phyloP scores from a whole-genome alignment of 73 alveolate genomes.

The Tetrahymena thermophila region DNA sequence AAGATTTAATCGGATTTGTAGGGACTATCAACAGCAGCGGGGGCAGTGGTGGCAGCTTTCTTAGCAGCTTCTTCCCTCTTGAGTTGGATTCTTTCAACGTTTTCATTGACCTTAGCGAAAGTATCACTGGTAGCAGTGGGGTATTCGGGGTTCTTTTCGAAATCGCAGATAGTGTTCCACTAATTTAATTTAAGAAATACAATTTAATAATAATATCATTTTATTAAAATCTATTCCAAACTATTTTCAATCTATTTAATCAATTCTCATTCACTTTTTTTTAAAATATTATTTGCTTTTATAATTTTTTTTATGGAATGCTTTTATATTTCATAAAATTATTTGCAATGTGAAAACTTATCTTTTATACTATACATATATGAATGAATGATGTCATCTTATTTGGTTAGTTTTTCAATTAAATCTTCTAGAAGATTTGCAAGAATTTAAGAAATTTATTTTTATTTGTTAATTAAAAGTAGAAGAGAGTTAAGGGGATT shows the following conservation, averaged over 20 bases:
- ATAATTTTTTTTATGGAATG: too few relatives aligned
- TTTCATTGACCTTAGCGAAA: constrained; percentile 18
- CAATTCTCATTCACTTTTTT: neutral
- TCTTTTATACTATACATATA: neutral
- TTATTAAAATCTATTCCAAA: too few relatives aligned
- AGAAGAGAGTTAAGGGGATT: neutral
- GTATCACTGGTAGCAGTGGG: constrained; percentile 31
- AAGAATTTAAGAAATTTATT: neutral
- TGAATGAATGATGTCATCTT: neutral
- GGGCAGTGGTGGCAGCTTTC: neutral
- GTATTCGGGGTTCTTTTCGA: constrained; percentile 12
- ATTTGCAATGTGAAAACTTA: neutral
- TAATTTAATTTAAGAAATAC: neutral
- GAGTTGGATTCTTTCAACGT: constrained; percentile 12
- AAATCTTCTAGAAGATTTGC: neutral
- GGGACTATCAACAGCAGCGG: neutral
- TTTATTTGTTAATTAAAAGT: neutral
- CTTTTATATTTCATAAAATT: too few relatives aligned
- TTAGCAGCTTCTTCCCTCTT: constrained; percentile 4
- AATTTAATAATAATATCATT: neutral
- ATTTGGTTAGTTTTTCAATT: neutral
- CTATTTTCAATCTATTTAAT: too few relatives aligned
- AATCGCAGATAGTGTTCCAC: constrained; percentile 22
- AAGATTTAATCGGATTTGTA: constrained; percentile 10
- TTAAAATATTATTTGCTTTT: too few relatives aligned